Evolutionary conservation across 306 rosid species (phyloP), one percentile per base, ranked within the genome.

Genomic region (Inga oerstediana): DNA sequence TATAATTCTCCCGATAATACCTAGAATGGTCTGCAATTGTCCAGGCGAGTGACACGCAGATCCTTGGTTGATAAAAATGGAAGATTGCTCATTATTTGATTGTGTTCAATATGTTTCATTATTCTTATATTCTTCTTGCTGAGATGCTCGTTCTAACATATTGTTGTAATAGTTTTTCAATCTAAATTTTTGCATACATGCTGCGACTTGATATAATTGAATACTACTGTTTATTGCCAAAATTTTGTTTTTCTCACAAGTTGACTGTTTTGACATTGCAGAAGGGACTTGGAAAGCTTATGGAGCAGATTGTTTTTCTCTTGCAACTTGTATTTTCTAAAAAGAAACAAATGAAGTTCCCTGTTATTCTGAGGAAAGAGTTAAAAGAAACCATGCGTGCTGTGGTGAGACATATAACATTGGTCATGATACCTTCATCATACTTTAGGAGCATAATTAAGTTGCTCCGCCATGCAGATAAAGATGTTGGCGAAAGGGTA

Each of bases 401-500:
- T 73, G 91, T 86, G 72, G 85, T 92, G 84, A 88, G 90, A 86
- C 86, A 80, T 61, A 80, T 90, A 32, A 79, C 91, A 24, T 59
- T 72, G 82, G 80, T 74, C 76, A 92, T 92, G 92, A 81, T 74
- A 71, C 96, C 99, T 61, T 89, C 91, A 0, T 80, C 91, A 58
- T 94, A 86, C 86, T 92, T 95, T 19, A 73, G 76, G 61, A 87
- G 93, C 88, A 91, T 90, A 79, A 87, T 62, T 76, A 88, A 87
- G 77, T 87, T 93, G 92, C 96, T 95, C 84, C 87, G 58, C 67
- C 86, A 86, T 76, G 79, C 84, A 66, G 92, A 95, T 87, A 84
- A 80, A 73, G 84, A 81, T 87, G 86, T 95, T 39, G 89, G 85
- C 68, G 88, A 88, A 81, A 93, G 88, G 99, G 99, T 95, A 93